These are phyloP conservation scores for Periconia digitata DNA, from an alignment of 2,329 filamentous ascomycete genomes.

Conservation along the genomic window DNA sequence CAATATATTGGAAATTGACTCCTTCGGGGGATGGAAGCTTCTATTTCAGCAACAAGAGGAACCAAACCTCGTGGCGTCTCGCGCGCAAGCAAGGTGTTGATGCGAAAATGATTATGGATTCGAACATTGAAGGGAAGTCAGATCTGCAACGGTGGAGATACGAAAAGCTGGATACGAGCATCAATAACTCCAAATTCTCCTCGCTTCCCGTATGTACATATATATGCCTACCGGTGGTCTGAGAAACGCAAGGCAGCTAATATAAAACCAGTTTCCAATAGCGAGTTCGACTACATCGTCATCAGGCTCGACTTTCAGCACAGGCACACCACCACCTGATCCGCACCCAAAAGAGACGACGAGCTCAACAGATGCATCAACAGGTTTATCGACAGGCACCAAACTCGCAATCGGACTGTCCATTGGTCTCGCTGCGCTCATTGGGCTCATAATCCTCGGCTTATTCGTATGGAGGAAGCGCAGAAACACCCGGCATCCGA, in stretches of 20 bases:
- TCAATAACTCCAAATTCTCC: not conserved
- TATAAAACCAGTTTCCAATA: constrained; percentile 5
- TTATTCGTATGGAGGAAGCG: constrained; percentile 21
- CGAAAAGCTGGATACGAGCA: not conserved
- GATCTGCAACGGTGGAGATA: constrained; percentile 17
- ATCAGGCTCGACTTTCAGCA: constrained; percentile 19
- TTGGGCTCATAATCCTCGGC: constrained; percentile 70
- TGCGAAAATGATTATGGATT: constrained; percentile 11
- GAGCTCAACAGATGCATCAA: constrained; percentile 4
- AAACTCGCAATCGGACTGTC: constrained; percentile 24
- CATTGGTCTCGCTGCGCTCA: constrained; percentile 16
- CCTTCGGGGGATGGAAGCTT: constrained; percentile 24
- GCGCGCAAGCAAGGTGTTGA: constrained; percentile 8
- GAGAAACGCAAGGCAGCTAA: constrained; percentile 1
- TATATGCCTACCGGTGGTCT: not conserved
- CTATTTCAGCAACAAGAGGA: constrained; percentile 21
- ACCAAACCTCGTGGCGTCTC: constrained; percentile 18
- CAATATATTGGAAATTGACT: constrained; percentile 22
- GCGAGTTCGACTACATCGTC: constrained; percentile 1
- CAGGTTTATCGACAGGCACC: constrained; percentile 20
- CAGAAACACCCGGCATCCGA: constrained; percentile 4
- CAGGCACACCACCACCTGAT: not conserved
- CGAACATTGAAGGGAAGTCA: constrained; percentile 17
- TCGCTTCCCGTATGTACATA: constrained; percentile 13
- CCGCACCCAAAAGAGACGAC: not conserved